Evolutionary conservation across 495 filamentous ascomycete species (phyloP).

Genomic region (Penicillium maclennaniae): DNA sequence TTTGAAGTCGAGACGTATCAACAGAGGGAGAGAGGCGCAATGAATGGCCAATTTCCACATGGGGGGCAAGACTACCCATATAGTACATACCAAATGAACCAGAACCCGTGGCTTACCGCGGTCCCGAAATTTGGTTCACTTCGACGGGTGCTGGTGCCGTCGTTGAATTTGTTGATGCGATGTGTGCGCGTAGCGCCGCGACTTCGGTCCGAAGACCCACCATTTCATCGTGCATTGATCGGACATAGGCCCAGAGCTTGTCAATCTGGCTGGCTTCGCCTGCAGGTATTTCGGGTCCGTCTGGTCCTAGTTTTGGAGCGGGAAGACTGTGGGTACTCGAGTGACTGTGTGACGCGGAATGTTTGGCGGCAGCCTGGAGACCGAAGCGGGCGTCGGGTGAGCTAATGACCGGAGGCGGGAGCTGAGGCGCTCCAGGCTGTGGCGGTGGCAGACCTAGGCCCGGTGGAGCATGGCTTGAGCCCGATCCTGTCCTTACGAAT

Average conservation of each 20-base stretch:
- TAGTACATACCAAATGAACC: slow-evolving; percentile 24
- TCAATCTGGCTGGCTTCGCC: slow-evolving; percentile 29
- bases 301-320: slow-evolving; percentile 24
- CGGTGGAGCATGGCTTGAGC: slow-evolving; percentile 26
- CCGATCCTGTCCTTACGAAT: slow-evolving; percentile 49
- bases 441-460: slow-evolving; percentile 35
- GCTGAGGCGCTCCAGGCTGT: slow-evolving; percentile 43
- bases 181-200: slow-evolving; percentile 35
- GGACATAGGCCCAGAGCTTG: slow-evolving; percentile 46
- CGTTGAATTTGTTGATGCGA: slow-evolving; percentile 32
- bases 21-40: slow-evolving; percentile 10
- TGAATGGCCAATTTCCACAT: background rate
- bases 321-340: slow-evolving; percentile 41
- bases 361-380: slow-evolving; percentile 33
- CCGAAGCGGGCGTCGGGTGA: slow-evolving; percentile 46
- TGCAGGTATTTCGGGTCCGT: slow-evolving; percentile 21
- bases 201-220: slow-evolving; percentile 38
- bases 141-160: slow-evolving; percentile 20
- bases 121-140: slow-evolving; percentile 24
- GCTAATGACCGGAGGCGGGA: slow-evolving; percentile 50
- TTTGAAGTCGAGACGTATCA: slow-evolving; percentile 11
- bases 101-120: slow-evolving; percentile 14
- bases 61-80: slow-evolving; percentile 9
- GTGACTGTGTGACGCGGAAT: slow-evolving; percentile 34
- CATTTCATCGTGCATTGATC: slow-evolving; percentile 42